Percentiles rank a stretch among this genome's conserved stretches.
phyloP scores from a whole-genome alignment of 306 rosid species.

The Cicer cuneatum region DNA sequence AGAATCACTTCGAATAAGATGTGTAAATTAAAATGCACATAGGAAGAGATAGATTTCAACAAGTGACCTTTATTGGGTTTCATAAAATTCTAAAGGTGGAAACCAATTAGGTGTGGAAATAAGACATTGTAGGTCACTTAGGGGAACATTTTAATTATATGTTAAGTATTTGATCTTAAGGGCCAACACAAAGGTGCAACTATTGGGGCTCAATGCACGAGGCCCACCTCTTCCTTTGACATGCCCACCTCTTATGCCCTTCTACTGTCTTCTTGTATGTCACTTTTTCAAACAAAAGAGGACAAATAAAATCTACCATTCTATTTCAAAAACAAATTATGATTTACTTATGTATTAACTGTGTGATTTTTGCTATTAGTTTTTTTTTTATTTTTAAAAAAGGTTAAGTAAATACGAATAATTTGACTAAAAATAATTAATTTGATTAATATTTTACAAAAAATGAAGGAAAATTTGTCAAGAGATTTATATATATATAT shows the following conservation, averaged over 20 bases:
- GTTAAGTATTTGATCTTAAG: constrained; percentile 40
- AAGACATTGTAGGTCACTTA: constrained; percentile 43
- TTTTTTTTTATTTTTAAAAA: neutral
- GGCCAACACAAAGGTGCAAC: constrained; percentile 48
- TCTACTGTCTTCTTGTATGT: constrained; percentile 34
- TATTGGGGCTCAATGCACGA: constrained; percentile 58
- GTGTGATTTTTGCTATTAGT: neutral
- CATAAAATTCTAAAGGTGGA: constrained; percentile 40
- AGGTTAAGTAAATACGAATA: neutral
- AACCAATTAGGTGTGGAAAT: constrained; percentile 45
- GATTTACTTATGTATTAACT: too few relatives aligned
- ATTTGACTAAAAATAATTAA: neutral
- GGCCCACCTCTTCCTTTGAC: constrained; percentile 48
- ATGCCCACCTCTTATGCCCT: constrained; percentile 38
- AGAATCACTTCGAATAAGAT: neutral
- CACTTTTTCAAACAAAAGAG: constrained; percentile 45
- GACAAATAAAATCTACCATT: constrained; percentile 20
- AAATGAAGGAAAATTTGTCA: neutral
- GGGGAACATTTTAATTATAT: constrained; percentile 49
- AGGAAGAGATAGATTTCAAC: constrained; percentile 40
- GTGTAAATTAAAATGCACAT: constrained; percentile 4
- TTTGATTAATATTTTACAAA: neutral
- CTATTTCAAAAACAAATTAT: neutral
- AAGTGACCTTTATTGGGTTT: constrained; percentile 58
- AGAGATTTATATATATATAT: neutral